Evolutionary conservation across 2,329 filamentous ascomycete species (phyloP), one percentile per base, ranked within the genome.

Genomic region (Aspergillus hortae): DNA sequence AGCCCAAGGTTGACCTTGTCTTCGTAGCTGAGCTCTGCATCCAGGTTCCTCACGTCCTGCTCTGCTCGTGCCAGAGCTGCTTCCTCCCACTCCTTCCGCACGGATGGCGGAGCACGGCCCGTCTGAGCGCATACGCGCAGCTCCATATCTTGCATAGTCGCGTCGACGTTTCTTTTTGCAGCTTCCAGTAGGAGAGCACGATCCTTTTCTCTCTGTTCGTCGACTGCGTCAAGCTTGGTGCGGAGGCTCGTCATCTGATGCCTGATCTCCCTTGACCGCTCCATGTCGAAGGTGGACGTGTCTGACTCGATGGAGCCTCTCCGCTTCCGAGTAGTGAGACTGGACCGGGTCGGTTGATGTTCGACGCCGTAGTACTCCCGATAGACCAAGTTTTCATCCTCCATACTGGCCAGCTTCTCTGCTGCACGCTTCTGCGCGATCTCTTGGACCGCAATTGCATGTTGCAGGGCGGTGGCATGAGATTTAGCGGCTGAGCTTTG

Each of bases 401-500:
- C 84, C 53, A 96, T 83, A 66, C 87, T 92, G 4, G 89, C 83
- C 21, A 96, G 76, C 33, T 91, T 85, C 67, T 95, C 89, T 52
- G 92, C 85, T 0, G 92, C 92, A 49, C 94, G 82, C 63, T 86
- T 91, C 63, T 94, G 90, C 0, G 92, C 92, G 5, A 88, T 87
- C 63, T 95, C 90, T 66, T 96, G 90, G 1, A 96, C 78, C 56
- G 84, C 65, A 9, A 68, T 51, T 15, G 64, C 63, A n/a, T 57
- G 62, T 11, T 61, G 61, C 19, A 62, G 25, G 14, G 58, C 49
- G 4, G 58, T 56, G 6, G 58, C 52, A 44, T 64, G 61, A 3
- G 63, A 65, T 21, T 58, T 57, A 9, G 62, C 59, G 12, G 63
- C 60, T 1, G 68, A 61, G 35, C 67, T 68, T 17, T 72, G 67